Conservation (phyloP, 768 basidiomycete genomes). For the Tubosaeta sp. region DNA sequence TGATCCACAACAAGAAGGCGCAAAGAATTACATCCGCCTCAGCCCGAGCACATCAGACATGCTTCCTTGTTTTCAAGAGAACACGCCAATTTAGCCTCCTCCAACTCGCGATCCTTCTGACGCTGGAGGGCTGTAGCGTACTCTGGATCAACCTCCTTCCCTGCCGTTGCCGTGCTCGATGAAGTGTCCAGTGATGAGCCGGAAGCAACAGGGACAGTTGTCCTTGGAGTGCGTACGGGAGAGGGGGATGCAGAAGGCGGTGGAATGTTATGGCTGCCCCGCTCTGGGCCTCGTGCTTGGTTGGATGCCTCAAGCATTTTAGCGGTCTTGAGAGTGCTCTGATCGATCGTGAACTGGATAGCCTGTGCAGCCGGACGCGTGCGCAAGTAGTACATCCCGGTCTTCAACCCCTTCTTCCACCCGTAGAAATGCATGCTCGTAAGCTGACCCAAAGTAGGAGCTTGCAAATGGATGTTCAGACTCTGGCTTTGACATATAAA, state of each 20-base stretch:
- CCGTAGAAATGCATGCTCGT: constrained; percentile 98
- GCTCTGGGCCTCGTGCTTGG: constrained; percentile 15
- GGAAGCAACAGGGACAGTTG: constrained; percentile 30
- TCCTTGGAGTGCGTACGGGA: constrained; percentile 27
- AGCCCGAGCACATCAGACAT: constrained; percentile 89
- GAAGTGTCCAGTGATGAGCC: constrained; percentile 12
- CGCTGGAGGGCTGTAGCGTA: constrained; percentile 74
- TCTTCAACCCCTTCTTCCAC: constrained; percentile 99
- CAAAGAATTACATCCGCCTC: constrained; percentile 17
- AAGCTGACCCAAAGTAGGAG: constrained; percentile 87
- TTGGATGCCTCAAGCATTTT: constrained; percentile 22
- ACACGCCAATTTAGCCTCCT: constrained; percentile 78
- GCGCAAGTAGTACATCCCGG: constrained; percentile 97
- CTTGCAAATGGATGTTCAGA: constrained; percentile 87
- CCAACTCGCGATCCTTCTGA: constrained; percentile 68
- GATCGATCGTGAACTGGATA: constrained; percentile 96
- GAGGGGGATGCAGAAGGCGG: constrained; percentile 26
- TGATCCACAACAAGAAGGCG: constrained; percentile 3
- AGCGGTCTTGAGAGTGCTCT: constrained; percentile 64
- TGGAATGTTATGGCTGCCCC: constrained; percentile 15
- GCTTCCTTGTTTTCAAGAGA: constrained; percentile 93
- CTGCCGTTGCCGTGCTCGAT: constrained; percentile 22
- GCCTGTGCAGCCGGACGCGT: constrained; percentile 94
- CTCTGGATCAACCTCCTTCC: constrained; percentile 54
- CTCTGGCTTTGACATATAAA: constrained; percentile 97